These are phyloP conservation scores for Tetrapisispora phaffii DNA, from an alignment of 805 yeast species.

Conservation along the genomic window DNA sequence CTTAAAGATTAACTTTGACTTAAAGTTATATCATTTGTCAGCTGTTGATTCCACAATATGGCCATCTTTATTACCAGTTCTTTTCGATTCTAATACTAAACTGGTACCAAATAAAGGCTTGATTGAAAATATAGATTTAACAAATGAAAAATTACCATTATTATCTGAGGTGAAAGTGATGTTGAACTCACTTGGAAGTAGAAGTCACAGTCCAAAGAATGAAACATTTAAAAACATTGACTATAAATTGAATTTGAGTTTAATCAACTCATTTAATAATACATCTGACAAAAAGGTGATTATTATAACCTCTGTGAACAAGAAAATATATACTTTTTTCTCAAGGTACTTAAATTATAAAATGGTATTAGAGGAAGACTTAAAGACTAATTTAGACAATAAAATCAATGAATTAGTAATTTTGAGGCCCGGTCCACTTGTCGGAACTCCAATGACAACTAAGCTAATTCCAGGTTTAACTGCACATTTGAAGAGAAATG, in stretches of 20 bases:
- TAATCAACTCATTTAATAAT: slow-evolving; percentile 9
- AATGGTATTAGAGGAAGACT: slow-evolving; percentile 13
- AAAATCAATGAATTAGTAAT: slow-evolving; percentile 10
- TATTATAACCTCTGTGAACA: slow-evolving; percentile 19
- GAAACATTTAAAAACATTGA: slow-evolving; percentile 12
- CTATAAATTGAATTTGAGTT: slow-evolving; percentile 11
- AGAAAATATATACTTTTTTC: slow-evolving; percentile 9
- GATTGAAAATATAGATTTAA: background rate
- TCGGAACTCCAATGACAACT: slow-evolving; percentile 17
- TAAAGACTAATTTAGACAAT: slow-evolving; percentile 6
- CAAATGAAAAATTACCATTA: background rate
- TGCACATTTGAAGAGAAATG: background rate
- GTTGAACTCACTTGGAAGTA: slow-evolving; percentile 17
- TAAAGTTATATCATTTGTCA: background rate
- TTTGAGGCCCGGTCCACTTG: slow-evolving; percentile 23
- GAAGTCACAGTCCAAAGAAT: slow-evolving; percentile 6
- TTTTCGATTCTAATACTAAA: slow-evolving; percentile 6
- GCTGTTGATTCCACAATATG: background rate
- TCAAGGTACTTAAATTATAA: slow-evolving; percentile 17
- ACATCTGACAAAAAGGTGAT: slow-evolving; percentile 12
- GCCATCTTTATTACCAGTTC: slow-evolving; percentile 5
- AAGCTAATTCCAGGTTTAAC: slow-evolving; percentile 8
- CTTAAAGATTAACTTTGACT: background rate
- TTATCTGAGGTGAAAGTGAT: slow-evolving; percentile 9
- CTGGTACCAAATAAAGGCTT: background rate